Base-by-base conservation (phyloP, 495 filamentous ascomycete genomes). In the Trichocladium antarcticum region DNA sequence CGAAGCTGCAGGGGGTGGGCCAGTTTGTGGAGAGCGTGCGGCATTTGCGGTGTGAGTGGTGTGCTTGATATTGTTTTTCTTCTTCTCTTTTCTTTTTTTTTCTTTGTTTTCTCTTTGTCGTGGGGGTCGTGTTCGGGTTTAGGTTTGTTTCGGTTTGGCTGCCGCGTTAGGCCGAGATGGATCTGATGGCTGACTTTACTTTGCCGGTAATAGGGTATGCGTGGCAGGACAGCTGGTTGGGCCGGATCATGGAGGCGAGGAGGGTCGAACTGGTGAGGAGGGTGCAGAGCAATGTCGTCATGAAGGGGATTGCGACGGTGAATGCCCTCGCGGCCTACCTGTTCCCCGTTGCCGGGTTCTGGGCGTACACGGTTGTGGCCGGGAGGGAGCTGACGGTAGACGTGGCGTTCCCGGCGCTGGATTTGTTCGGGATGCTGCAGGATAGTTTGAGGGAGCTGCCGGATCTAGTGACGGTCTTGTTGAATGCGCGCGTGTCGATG, bases 21-120 rank as follows among this genome's bases (percentile, higher is more conserved):
- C 85, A 93, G 61, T 86, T 88, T 48, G 81, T 90, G 37, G 85
- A 88, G 59, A 78, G 83, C 3, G 87, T 90, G 32, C 78, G 87
- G n/a, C 85, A 89, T 56, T 70, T 93, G 17, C 77, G 87, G 11
- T 93, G 84, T n/a, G n/a, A n/a, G n/a, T n/a, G n/a, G n/a, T n/a
- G n/a, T n/a, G n/a, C n/a, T n/a, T n/a, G n/a, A n/a, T n/a, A n/a
- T n/a, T n/a, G n/a, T n/a, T n/a, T n/a, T n/a, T n/a, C n/a, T n/a
- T n/a, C n/a, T n/a, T n/a, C n/a, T n/a, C n/a, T n/a, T n/a, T n/a
- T n/a, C n/a, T n/a, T n/a, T n/a, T n/a, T n/a, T n/a, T n/a, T n/a
- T n/a, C n/a, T n/a, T n/a, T n/a, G n/a, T n/a, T n/a, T n/a, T n/a
- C n/a, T n/a, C n/a, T n/a, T n/a, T n/a, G n/a, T n/a, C n/a, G n/a